Base-by-base conservation (phyloP, 148 eudicot genomes). In the Nyssa sinensis region DNA sequence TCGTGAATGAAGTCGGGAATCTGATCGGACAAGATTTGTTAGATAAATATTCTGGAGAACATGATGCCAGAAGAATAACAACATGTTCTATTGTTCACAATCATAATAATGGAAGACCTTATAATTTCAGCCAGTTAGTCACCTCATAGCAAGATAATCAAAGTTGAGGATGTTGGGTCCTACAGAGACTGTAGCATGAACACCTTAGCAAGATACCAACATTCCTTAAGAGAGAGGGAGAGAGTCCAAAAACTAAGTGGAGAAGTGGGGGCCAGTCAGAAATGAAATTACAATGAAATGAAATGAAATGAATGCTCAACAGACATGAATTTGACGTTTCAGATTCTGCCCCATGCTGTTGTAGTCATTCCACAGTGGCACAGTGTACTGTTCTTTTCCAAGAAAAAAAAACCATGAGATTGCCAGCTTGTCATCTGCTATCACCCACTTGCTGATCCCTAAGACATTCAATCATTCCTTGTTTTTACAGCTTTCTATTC, bases 271-370 rank as follows among this genome's bases (percentile, higher is more conserved):
- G 62, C 7, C 21, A 35, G 47, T 67, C 51, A 39, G 27, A 77
- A 17, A n/a, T 78, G 85, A 79, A 69, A 28, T 79, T 75, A 76
- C 74, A 55, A 62, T 79, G 77, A 34, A 5, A 76, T 80, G 73
- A 66, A 72, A 63, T 75, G 78, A 77, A 73, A 67, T 78, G 81
- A 78, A 79, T 74, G 80, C 71, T 37, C n/a, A 29, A 59, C 81
- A 70, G 79, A 75, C 84, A 71, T 74, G 75, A 83, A 80, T 80
- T 80, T 80, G 81, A 80, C 72, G 75, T 84, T 84, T 80, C 86
- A 80, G 86, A 84, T 84, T 80, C 86, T 83, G 31, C 72, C 81
- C 78, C 32, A 51, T 37, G 41, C 41, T 3, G 4, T 37, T 4
- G 8, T 37, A 37, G 41, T 8, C 41, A 37, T 8, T 37, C 5